Conservation (phyloP, 768 basidiomycete genomes). For the Suillus spraguei region DNA sequence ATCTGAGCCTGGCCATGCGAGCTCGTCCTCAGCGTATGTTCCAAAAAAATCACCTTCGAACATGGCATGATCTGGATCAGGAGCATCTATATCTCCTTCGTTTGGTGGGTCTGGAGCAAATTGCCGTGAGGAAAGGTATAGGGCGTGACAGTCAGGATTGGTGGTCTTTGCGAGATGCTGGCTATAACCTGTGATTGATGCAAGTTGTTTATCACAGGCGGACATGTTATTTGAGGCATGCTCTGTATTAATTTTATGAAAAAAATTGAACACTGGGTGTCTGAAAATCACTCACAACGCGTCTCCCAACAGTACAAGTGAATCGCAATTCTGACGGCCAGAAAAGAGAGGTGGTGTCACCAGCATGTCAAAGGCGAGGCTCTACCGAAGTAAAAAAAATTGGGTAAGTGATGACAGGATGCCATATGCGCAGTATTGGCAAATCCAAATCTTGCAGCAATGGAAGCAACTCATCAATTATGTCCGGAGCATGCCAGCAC, state of each 20-base stretch:
- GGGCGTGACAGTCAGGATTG: background rate
- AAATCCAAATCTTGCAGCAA: constrained; percentile 88
- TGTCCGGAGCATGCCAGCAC: constrained; percentile 84
- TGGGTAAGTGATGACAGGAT: background rate
- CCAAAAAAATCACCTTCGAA: background rate
- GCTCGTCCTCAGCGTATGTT: background rate
- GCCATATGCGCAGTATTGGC: background rate
- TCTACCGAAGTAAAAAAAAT: background rate
- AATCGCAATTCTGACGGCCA: too few species aligned
- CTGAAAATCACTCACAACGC: background rate
- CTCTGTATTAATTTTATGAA: background rate
- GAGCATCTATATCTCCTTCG: too few species aligned
- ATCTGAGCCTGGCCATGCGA: background rate
- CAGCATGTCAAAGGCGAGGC: background rate
- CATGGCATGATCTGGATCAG: background rate
- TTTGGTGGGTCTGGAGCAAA: background rate
- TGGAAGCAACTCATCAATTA: constrained; percentile 94
- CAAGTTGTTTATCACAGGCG: background rate
- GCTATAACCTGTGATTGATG: background rate
- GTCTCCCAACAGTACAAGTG: background rate
- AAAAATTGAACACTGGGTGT: background rate
- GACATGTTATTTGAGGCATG: background rate
- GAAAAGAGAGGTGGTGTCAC: too few species aligned
- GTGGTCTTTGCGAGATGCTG: constrained; percentile 9
- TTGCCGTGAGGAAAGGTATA: background rate